Evolutionary conservation across 176 grass and related monocot species (phyloP), one percentile per base, ranked within the genome.

Genomic region (Eragrostis nindensis): DNA sequence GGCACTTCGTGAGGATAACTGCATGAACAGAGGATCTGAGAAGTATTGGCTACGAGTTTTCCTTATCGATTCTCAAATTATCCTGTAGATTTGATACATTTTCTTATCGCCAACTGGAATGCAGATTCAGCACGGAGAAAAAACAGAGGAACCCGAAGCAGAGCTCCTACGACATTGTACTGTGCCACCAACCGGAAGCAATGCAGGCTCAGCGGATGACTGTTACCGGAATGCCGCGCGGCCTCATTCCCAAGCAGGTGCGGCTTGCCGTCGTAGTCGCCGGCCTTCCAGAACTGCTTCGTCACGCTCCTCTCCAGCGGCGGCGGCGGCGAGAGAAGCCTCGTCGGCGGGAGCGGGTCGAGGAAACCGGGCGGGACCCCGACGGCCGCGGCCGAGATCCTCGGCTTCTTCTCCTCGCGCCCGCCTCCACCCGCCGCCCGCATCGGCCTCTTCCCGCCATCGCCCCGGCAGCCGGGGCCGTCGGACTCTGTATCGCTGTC

Each of bases 211-310:
- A 29, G 8, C 13, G 45, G 57, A 12, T 21, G 74, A 40, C 18
- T 30, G 11, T 30, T 83, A 98, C 95, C 92, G 15, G 84, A 77
- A 49, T 79, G 36, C 25, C 66, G 84, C 69, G 61, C 76, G 55
- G 52, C 66, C 54, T 19, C 53, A 30, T 38, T 50, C 44, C 49
- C 65, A 36, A 68, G 62, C 22, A 43, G 21, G 21, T 60, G 38
- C 47, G 70, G 75, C 12, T 62, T 88, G 70, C 84, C 90, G 42
- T 88, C 82, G 70, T 78, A 93, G 78, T 98, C 96, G 62, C 96
- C 96, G 7, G 90, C 92, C 88, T 98, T 98, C 90, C 96, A 98
- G 72, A 98, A 98, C 88, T 98, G 96, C 84, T 86, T 95, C 25
- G 73, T 88, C 54, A 59, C 53, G 39, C 70, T 26, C 49, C 26